Percentiles rank a stretch among this genome's conserved stretches.
These are phyloP conservation scores for Aspergillus wentii DNA, from an alignment of 495 filamentous ascomycete genomes.

Conservation along the genomic window DNA sequence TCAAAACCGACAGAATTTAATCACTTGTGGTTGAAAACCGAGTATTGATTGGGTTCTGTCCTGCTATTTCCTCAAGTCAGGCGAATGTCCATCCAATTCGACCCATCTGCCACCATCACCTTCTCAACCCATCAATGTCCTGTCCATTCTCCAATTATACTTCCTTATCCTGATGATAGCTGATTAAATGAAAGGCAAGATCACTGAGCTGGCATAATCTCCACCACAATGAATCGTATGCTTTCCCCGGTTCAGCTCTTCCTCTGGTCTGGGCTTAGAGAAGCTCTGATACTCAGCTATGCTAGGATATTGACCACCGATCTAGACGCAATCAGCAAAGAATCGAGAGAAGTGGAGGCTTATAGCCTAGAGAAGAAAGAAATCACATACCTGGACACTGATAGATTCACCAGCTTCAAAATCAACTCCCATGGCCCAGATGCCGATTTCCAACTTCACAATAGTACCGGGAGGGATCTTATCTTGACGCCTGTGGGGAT, in stretches of 20 bases:
- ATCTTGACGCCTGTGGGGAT: constrained; percentile 27
- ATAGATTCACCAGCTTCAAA: constrained; percentile 24
- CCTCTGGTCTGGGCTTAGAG: constrained; percentile 23
- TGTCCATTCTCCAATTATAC: no score
- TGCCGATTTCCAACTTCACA: constrained; percentile 27
- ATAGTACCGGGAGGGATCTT: constrained; percentile 27
- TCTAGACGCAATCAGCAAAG: no score
- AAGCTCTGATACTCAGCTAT: constrained; percentile 30
- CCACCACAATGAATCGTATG: constrained; percentile 28
- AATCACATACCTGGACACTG: constrained; percentile 16
- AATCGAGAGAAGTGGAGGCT: no score
- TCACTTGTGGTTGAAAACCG: no score
- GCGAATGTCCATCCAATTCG: no score
- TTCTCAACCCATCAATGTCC: no score
- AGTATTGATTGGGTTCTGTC: no score
- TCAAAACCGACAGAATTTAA: no score
- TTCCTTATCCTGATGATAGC: no score
- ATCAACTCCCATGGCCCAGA: constrained; percentile 30
- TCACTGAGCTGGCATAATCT: constrained; percentile 27
- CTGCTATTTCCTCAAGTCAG: no score
- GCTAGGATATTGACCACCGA: constrained; percentile 30
- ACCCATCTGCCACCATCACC: no score
- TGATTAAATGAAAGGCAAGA: constrained; percentile 33
- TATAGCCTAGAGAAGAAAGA: background rate
- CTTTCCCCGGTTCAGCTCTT: constrained; percentile 27